Conservation (phyloP, 495 filamentous ascomycete species). For the Penicillium paxilli region DNA sequence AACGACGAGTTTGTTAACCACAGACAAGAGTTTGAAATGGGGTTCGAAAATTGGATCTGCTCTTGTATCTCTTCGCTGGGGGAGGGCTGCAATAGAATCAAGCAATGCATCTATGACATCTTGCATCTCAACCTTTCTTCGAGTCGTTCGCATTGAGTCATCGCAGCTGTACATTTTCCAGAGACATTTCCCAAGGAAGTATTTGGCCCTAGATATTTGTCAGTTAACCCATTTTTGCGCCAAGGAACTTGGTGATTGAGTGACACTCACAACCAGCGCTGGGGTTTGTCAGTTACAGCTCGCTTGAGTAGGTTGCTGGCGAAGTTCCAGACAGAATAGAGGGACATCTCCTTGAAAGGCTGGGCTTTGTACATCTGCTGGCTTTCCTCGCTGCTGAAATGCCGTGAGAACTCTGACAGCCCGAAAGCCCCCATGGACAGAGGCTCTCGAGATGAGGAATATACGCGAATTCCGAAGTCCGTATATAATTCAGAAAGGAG, state of each 20-base stretch:
- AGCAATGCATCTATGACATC: slow-evolving; percentile 69
- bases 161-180: slow-evolving; percentile 86
- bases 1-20: slow-evolving; percentile 78
- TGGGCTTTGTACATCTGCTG: slow-evolving; percentile 72
- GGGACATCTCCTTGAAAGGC: slow-evolving; percentile 69
- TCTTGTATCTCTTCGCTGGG: slow-evolving; percentile 73
- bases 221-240: slow-evolving; percentile 4
- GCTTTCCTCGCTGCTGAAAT: slow-evolving; percentile 65
- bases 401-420: slow-evolving; percentile 71
- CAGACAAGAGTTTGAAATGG: slow-evolving; percentile 90
- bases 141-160: slow-evolving; percentile 48
- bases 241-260: not conserved
- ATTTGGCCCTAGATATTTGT: slow-evolving; percentile 60
- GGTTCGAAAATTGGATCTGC: slow-evolving; percentile 89
- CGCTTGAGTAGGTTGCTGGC: slow-evolving; percentile 76
- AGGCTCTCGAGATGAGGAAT: slow-evolving; percentile 86
- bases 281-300: slow-evolving; percentile 71
- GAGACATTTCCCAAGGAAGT: slow-evolving; percentile 89
- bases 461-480: slow-evolving; percentile 87
- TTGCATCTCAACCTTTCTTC: slow-evolving; percentile 49
- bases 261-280: slow-evolving; percentile 78
- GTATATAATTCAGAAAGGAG: slow-evolving; percentile 81
- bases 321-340: slow-evolving; percentile 84
- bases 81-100: slow-evolving; percentile 74
- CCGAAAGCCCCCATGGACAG: slow-evolving; percentile 86